Percentiles rank a stretch among this genome's conserved stretches.
These are phyloP conservation scores for Malus hybrid DNA, from an alignment of 331 rosid species.

Conservation along the genomic window DNA sequence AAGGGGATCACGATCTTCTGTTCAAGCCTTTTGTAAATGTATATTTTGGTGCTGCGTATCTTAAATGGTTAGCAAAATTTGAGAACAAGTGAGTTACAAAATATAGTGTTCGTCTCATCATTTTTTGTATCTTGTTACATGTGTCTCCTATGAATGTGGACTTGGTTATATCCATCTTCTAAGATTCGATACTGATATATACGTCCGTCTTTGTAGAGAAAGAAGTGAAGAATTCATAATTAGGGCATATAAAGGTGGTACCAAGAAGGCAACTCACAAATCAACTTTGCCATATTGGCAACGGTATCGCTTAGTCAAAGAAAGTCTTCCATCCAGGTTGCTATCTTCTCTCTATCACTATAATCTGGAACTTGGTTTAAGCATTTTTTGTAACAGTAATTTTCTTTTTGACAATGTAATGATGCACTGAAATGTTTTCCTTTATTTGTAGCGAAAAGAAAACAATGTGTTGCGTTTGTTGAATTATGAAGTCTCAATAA, in stretches of 20 bases:
- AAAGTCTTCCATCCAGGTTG: conserved; percentile 64
- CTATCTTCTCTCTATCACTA: conserved; percentile 12
- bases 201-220: conserved; percentile 37
- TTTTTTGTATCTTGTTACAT: not conserved
- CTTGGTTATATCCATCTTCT: not conserved
- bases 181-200: conserved; percentile 6
- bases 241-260: conserved; percentile 82
- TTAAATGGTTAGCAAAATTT: conserved; percentile 57
- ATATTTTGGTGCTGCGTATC: conserved; percentile 77
- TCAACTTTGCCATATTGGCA: conserved; percentile 73
- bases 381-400: not conserved
- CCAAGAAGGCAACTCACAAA: conserved; percentile 71
- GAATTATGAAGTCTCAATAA: not conserved
- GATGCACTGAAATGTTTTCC: not conserved
- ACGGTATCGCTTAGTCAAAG: conserved; percentile 59
- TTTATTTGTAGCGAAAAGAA: too few species aligned
- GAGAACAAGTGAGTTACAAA: conserved; percentile 50
- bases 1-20: conserved; percentile 28
- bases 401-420: too few species aligned
- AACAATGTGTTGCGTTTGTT: not conserved
- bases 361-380: not conserved
- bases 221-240: conserved; percentile 81
- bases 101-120: not conserved
- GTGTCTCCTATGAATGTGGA: not conserved
- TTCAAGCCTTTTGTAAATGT: conserved; percentile 58